Base-by-base conservation (phyloP, 1,284 basidiomycete species). In the Volvariella volvacea region DNA sequence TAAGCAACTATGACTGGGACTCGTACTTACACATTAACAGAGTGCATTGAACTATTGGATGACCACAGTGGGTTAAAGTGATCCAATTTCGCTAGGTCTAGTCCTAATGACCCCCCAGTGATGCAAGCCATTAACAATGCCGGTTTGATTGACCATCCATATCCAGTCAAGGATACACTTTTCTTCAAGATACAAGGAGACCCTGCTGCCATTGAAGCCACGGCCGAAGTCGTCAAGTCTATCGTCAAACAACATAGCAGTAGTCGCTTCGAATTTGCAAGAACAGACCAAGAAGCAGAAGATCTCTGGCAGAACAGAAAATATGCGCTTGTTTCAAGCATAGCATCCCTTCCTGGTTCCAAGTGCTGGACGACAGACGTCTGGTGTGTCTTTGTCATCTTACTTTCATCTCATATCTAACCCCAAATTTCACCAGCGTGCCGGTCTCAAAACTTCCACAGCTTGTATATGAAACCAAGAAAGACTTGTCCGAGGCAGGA, bases 141-240 rank as follows among this genome's bases (percentile, higher is more conserved):
- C 1, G 80, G 82, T 16, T 59, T 81, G 19, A 61, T 78, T 30
- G 72, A 75, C 25, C 67, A 65, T 39, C 70, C 75, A 10, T 89
- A 86, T 62, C 81, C 82, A 14, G 81, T 83, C 28, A 68, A 74
- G 53, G 90, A 92, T 54, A 84, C 84, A 0, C 73, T 95, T 10
- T 93, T 94, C 68, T 88, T 96, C 72, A 96, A 95, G 63, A 78
- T 94, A 44, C 90, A 92, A 64, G 81, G 83, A 8, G 79, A 88
- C 30, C 67, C 75, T 1, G 64, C 70, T 2, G 71, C 79, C 3
- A 83, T 91, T 52, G 61, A 76, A 15, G 71, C 77, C 25, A 76
- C 88, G 0, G 78, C 85, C 1, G 68, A 74, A 39, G 63, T 68
- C 3, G 74, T 90, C 32, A 66, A 80, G 53, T 55, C 61, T 9